Percentiles rank a stretch among this genome's conserved stretches.
These are phyloP conservation scores for Globisporangium ultimum DNA, from an alignment of 352 stramenopile genomes.

Conservation along the genomic window DNA sequence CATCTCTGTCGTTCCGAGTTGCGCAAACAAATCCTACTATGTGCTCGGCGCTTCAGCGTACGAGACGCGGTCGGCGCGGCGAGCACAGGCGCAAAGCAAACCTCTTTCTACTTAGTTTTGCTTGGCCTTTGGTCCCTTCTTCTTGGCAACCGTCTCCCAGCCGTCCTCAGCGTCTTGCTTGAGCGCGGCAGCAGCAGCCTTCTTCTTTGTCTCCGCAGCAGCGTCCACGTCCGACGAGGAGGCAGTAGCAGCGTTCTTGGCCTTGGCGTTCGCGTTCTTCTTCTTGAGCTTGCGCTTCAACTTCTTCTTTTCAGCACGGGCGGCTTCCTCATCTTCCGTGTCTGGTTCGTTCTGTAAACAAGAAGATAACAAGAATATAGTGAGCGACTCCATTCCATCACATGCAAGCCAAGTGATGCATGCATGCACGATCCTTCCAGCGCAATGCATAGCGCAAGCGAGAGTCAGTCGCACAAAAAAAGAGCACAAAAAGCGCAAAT, in stretches of 20 bases:
- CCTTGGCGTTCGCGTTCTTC: slow-evolving; percentile 70
- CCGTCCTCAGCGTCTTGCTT: slow-evolving; percentile 75
- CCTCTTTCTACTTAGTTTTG: slow-evolving; percentile 37
- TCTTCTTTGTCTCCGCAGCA: slow-evolving; percentile 53
- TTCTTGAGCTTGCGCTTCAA: slow-evolving; percentile 83
- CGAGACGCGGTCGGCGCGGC: no score
- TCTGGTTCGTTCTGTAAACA: slow-evolving; percentile 58
- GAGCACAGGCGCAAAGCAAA: neutral
- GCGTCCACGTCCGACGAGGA: slow-evolving; percentile 28
- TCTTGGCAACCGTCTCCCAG: slow-evolving; percentile 77
- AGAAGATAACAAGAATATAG: slow-evolving; percentile 10
- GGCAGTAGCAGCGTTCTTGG: slow-evolving; percentile 13
- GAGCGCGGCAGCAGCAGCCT: slow-evolving; percentile 27
- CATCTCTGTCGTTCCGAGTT: neutral
- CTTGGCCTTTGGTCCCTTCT: slow-evolving; percentile 55
- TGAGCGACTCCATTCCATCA: neutral
- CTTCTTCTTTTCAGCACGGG: slow-evolving; percentile 75
- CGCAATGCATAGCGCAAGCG: neutral
- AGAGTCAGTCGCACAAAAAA: neutral
- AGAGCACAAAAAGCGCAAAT: neutral
- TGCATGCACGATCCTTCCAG: neutral
- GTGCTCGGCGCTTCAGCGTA: neutral
- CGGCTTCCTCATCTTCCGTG: slow-evolving; percentile 76
- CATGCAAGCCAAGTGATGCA: neutral
- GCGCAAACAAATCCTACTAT: slow-evolving; percentile 5